Conservation (phyloP, 108 stramenopile genomes). For the Cylindrotheca closterium region DNA sequence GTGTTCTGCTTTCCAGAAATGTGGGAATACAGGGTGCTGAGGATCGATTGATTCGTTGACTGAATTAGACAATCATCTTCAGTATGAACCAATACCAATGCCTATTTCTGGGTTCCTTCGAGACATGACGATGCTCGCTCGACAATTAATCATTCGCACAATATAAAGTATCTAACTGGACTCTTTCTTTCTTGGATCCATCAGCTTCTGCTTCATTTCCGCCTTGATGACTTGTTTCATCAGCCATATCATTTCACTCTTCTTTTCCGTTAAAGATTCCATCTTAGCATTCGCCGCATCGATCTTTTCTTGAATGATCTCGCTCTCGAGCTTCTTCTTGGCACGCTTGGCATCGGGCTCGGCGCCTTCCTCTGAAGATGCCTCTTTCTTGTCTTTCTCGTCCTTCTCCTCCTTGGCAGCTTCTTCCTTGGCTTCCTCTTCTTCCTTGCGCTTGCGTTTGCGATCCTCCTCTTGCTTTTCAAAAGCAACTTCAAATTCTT, state of each 20-base stretch:
- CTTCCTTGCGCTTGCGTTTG: slow-evolving; percentile 14
- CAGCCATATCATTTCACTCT: slow-evolving; percentile 52
- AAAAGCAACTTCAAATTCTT: slow-evolving; percentile 18
- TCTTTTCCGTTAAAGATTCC: slow-evolving; percentile 42
- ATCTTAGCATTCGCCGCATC: slow-evolving; percentile 26
- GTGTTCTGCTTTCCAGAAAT: too few relatives aligned
- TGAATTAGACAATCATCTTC: too few relatives aligned
- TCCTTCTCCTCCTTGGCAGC: not conserved
- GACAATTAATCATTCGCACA: too few relatives aligned
- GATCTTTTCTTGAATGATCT: slow-evolving; percentile 21
- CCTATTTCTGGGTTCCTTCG: too few relatives aligned
- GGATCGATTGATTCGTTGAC: too few relatives aligned
- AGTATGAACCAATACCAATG: too few relatives aligned
- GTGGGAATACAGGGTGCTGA: too few relatives aligned
- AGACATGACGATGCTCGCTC: too few relatives aligned
- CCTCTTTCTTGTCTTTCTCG: not conserved
- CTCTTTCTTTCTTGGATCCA: too few relatives aligned
- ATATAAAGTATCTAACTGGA: too few relatives aligned
- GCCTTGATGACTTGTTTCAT: slow-evolving; percentile 56
- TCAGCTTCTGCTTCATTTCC: slow-evolving; percentile 31
- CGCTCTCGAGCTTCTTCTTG: slow-evolving; percentile 11
- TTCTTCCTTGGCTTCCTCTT: not conserved
- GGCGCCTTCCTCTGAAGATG: not conserved
- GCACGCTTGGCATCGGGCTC: not conserved
- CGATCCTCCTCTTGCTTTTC: slow-evolving; percentile 26